These are phyloP conservation scores for Bromus sterilis DNA, from an alignment of 176 grass and related monocot genomes.

Conservation along the genomic window DNA sequence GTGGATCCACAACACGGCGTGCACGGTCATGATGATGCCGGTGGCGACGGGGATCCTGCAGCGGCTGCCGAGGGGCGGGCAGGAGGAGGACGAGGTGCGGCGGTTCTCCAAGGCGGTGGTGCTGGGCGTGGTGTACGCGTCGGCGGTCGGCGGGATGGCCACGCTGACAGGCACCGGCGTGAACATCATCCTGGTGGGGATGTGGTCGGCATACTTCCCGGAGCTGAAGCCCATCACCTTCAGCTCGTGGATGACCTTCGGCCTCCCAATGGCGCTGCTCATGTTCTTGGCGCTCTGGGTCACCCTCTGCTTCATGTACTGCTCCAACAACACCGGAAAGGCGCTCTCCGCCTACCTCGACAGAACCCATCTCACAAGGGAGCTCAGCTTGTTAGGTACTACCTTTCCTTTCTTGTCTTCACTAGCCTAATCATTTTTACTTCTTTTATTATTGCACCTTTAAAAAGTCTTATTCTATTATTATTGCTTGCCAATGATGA, in stretches of 20 bases:
- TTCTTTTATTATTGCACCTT: too few species aligned
- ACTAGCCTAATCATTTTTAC: neutral
- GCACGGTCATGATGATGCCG: conserved; percentile 84
- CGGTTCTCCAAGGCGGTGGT: conserved; percentile 70
- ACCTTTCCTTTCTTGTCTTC: neutral
- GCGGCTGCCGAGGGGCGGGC: conserved; percentile 29
- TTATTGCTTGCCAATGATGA: too few species aligned
- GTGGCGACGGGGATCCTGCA: conserved; percentile 80
- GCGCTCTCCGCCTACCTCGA: conserved; percentile 68
- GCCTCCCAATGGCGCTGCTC: conserved; percentile 63
- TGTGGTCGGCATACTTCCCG: conserved; percentile 78
- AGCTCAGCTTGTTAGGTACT: conserved; percentile 71
- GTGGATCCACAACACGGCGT: conserved; percentile 95
- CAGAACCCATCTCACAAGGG: conserved; percentile 60
- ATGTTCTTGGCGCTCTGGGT: conserved; percentile 58
- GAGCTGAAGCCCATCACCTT: conserved; percentile 26
- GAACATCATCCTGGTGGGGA: conserved; percentile 89
- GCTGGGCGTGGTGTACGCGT: conserved; percentile 39
- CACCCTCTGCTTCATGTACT: conserved; percentile 59
- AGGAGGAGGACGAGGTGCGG: neutral
- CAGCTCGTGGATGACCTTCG: conserved; percentile 86
- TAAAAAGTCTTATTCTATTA: too few species aligned
- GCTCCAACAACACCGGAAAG: conserved; percentile 58
- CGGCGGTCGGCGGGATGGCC: neutral
- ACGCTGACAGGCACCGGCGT: conserved; percentile 25